These are phyloP conservation scores for Rubus idaeus DNA, from an alignment of 306 rosid species.

Conservation along the genomic window DNA sequence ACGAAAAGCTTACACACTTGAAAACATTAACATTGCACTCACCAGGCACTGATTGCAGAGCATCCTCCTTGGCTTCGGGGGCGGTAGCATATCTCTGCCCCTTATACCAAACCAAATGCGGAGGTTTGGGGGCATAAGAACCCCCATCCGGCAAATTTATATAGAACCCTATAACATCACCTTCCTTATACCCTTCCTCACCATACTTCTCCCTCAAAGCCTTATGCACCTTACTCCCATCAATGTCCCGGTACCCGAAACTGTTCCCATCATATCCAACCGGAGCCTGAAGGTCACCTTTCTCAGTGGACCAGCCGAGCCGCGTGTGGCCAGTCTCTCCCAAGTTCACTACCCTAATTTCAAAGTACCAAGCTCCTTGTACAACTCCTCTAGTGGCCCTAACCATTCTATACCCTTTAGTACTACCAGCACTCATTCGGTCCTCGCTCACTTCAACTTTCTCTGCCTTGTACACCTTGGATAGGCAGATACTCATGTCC, in stretches of 20 bases:
- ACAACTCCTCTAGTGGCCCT: constrained; percentile 86
- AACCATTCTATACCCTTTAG: constrained; percentile 95
- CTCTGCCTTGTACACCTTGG: constrained; percentile 94
- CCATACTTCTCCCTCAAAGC: constrained; percentile 91
- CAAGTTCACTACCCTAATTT: constrained; percentile 64
- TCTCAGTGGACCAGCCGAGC: constrained; percentile 86
- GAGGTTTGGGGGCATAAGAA: constrained; percentile 60
- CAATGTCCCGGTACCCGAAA: constrained; percentile 85
- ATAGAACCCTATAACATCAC: constrained; percentile 87
- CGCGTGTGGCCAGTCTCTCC: constrained; percentile 88
- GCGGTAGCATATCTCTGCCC: constrained; percentile 78
- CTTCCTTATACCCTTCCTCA: constrained; percentile 88
- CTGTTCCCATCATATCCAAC: constrained; percentile 92
- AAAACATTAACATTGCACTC: constrained; percentile 20
- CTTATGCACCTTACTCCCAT: constrained; percentile 92
- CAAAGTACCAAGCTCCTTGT: constrained; percentile 96
- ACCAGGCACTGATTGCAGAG: constrained; percentile 80
- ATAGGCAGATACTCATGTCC: constrained; percentile 70
- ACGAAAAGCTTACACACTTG: not conserved
- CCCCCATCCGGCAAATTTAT: constrained; percentile 84
- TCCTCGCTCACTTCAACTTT: constrained; percentile 89
- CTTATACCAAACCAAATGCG: constrained; percentile 76
- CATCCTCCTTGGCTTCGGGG: constrained; percentile 72
- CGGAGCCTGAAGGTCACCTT: constrained; percentile 96
- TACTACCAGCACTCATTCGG: constrained; percentile 77